Evolutionary conservation across 176 grass and related monocot species (phyloP).

Genomic region (Rhynchospora breviuscula): DNA sequence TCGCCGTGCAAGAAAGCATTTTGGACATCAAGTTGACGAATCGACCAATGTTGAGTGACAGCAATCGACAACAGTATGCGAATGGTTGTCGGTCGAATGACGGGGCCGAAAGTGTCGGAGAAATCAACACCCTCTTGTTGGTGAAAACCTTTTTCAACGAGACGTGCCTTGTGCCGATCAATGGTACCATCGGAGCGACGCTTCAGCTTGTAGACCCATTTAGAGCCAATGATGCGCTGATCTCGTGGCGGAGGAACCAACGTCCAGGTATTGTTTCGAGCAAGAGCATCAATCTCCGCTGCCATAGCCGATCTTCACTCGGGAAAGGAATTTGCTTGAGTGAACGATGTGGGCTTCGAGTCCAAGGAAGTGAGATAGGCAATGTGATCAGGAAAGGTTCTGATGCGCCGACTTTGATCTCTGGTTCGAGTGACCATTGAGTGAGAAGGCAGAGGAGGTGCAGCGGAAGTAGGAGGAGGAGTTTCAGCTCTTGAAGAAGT

Average conservation of each 20-base stretch:
- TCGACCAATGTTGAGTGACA: too few species aligned
- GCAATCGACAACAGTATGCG: too few species aligned
- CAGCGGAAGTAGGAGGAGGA: too few species aligned
- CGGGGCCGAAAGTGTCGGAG: background rate
- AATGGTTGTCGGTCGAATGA: too few species aligned
- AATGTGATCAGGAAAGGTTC: background rate
- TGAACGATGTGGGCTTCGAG: background rate
- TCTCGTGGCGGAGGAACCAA: background rate
- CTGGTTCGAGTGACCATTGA: background rate
- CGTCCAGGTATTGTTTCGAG: background rate
- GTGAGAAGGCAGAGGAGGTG: background rate
- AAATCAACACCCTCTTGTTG: background rate
- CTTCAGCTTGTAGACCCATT: background rate
- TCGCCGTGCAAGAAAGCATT: too few species aligned
- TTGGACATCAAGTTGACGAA: too few species aligned
- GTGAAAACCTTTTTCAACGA: background rate
- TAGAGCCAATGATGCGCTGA: background rate
- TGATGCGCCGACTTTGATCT: background rate
- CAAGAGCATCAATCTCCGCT: background rate
- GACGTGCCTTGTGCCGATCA: background rate
- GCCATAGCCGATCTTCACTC: background rate
- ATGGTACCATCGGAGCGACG: background rate
- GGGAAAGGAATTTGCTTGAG: background rate
- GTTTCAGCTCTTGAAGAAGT: too few species aligned
- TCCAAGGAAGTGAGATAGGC: background rate